These are phyloP conservation scores for Umbelopsis vinacea DNA, from an alignment of 192 early-diverging fungal genomes.

Conservation along the genomic window DNA sequence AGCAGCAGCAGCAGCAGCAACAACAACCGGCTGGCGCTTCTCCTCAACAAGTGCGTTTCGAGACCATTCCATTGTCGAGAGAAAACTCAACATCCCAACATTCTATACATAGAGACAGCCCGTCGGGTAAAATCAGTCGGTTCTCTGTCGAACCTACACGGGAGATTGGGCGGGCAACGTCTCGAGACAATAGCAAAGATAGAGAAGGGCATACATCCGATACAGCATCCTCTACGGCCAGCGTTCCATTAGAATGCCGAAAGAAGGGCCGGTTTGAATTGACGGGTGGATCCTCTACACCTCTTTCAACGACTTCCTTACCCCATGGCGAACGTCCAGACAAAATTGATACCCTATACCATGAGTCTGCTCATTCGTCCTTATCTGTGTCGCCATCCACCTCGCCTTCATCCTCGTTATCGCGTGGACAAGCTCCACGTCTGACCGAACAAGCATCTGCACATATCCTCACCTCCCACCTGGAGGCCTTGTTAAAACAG, in stretches of 20 bases:
- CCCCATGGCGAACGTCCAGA: neutral
- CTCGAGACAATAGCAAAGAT: slow-evolving; percentile 1
- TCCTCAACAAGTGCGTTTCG: slow-evolving; percentile 1
- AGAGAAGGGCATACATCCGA: neutral
- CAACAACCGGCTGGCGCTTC: neutral
- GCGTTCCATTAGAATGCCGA: slow-evolving; percentile 23
- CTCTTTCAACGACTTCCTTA: neutral
- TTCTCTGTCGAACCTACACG: slow-evolving; percentile 38
- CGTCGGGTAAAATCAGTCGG: slow-evolving; percentile 32
- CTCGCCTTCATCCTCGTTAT: slow-evolving; percentile 43
- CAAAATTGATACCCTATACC: slow-evolving; percentile 7
- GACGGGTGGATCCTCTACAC: slow-evolving; percentile 13
- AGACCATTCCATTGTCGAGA: slow-evolving; percentile 30
- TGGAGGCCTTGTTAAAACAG: slow-evolving; percentile 51
- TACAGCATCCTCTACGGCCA: neutral
- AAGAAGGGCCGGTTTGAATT: slow-evolving; percentile 40
- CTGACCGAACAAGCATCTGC: slow-evolving; percentile 26
- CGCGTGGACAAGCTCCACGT: slow-evolving; percentile 38
- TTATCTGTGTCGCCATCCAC: slow-evolving; percentile 38
- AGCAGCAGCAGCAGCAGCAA: slow-evolving; percentile 22
- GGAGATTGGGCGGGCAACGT: neutral
- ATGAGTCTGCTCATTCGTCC: slow-evolving; percentile 31
- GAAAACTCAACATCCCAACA: slow-evolving; percentile 26
- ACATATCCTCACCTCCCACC: slow-evolving; percentile 34
- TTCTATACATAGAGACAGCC: slow-evolving; percentile 19